Evolutionary conservation across 495 filamentous ascomycete genomes (phyloP).

Genomic region (Cercophora samala): DNA sequence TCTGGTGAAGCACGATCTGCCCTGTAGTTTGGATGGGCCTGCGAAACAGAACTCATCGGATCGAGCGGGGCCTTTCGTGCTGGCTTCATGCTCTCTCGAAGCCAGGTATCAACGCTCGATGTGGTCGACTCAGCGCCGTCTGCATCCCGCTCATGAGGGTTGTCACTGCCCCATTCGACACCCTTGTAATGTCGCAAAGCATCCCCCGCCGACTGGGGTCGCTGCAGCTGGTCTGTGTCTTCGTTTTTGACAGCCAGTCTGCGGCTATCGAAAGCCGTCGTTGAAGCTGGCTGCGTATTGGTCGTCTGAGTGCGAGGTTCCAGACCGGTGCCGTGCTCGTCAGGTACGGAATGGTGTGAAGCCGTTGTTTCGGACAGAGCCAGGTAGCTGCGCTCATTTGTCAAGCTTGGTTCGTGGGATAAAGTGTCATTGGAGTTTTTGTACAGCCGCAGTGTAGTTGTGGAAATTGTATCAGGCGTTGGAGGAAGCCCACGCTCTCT

Average conservation of each 20-base stretch:
- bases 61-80: constrained; percentile 16
- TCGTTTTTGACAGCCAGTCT: constrained; percentile 12
- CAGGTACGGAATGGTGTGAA: constrained; percentile 18
- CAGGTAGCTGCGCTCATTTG: constrained; percentile 24
- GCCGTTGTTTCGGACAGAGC: constrained; percentile 26
- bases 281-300: constrained; percentile 24
- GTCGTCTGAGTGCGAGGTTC: not conserved
- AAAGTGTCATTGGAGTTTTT: constrained; percentile 39
- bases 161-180: constrained; percentile 36
- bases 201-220: constrained; percentile 35
- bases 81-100: constrained; percentile 43
- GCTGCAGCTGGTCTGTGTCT: constrained; percentile 21
- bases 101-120: constrained; percentile 43
- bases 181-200: constrained; percentile 23
- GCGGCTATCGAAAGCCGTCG: constrained; percentile 30
- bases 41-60: constrained; percentile 29
- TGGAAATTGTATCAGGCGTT: constrained; percentile 55
- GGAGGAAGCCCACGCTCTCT: constrained; percentile 44
- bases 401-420: constrained; percentile 23
- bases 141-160: constrained; percentile 23
- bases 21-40: constrained; percentile 19
- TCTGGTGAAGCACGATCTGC: constrained; percentile 39
- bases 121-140: constrained; percentile 24
- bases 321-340: constrained; percentile 10
- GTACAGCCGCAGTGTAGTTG: constrained; percentile 44